Conservation (phyloP, 129 eudicot species). For the Dittrichia graveolens region DNA sequence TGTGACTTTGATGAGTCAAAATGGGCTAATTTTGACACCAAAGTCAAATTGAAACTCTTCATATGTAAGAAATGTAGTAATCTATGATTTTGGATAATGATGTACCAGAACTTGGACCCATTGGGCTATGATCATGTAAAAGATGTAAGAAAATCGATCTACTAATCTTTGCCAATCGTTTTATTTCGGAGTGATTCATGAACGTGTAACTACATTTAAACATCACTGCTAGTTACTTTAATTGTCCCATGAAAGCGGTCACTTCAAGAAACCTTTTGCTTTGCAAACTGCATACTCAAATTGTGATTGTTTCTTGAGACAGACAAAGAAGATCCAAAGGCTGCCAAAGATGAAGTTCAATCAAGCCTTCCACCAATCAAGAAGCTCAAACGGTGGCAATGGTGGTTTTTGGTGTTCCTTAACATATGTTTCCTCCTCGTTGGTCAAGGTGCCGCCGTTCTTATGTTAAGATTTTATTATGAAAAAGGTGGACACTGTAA, state of each 20-base stretch:
- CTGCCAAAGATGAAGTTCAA: neutral
- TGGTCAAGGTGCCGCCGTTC: constrained; percentile 37
- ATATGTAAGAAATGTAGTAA: neutral
- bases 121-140: neutral
- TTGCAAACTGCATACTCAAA: neutral
- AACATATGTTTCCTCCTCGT: constrained; percentile 36
- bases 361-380: constrained; percentile 29
- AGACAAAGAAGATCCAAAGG: constrained; percentile 31
- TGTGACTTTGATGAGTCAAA: constrained; percentile 24
- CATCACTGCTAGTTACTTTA: neutral
- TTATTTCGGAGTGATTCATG: neutral
- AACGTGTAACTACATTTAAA: neutral
- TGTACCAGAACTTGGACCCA: neutral
- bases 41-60: constrained; percentile 3
- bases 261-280: neutral
- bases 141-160: neutral
- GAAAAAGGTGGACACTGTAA: constrained; percentile 38
- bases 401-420: constrained; percentile 32
- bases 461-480: constrained; percentile 35
- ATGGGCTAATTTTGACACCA: neutral
- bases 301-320: constrained; percentile 12
- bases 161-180: too few species aligned
- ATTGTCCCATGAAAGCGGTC: neutral
- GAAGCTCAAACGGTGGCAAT: constrained; percentile 24
- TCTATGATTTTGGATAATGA: constrained; percentile 1